Conservation (phyloP, 1,139 yeast species). For the Yamadazyma mexicana region DNA sequence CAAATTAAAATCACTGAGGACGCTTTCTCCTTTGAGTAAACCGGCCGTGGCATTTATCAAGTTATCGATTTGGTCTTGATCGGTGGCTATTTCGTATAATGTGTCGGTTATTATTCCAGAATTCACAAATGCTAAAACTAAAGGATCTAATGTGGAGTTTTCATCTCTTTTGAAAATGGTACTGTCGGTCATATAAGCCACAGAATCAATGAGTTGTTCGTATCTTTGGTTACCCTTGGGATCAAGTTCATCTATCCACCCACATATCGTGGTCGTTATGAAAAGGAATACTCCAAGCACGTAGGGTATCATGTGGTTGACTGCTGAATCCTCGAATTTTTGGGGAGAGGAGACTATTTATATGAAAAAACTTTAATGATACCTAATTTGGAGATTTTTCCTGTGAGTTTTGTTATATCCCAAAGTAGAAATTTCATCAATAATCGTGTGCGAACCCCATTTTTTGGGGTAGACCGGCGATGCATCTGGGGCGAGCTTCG, state of each 20-base stretch:
- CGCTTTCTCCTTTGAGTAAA: slow-evolving; percentile 14
- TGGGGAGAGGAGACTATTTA: slow-evolving; percentile 1
- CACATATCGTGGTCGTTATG: slow-evolving; percentile 2
- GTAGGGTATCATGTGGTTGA: background rate
- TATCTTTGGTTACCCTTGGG: slow-evolving; percentile 13
- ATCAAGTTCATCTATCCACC: slow-evolving; percentile 15
- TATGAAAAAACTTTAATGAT: background rate
- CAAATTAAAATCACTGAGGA: slow-evolving; percentile 13
- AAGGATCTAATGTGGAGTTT: slow-evolving; percentile 18
- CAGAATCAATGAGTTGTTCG: slow-evolving; percentile 11
- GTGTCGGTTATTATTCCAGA: slow-evolving; percentile 33
- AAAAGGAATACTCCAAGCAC: background rate
- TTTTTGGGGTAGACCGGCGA: no score
- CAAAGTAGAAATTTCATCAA: slow-evolving; percentile 5
- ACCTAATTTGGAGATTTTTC: slow-evolving; percentile 1
- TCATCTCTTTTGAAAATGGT: slow-evolving; percentile 19
- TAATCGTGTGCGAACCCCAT: slow-evolving; percentile 2
- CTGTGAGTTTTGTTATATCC: slow-evolving; percentile 5
- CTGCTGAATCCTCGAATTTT: background rate
- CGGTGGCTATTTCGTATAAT: slow-evolving; percentile 30
- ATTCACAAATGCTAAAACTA: slow-evolving; percentile 23
- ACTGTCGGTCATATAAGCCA: slow-evolving; percentile 12
- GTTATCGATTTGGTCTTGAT: slow-evolving; percentile 21
- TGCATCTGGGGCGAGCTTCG: no score
- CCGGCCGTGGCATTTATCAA: slow-evolving; percentile 21